Conservation (phyloP, 495 filamentous ascomycete species). For the Penicillium turbatum region DNA sequence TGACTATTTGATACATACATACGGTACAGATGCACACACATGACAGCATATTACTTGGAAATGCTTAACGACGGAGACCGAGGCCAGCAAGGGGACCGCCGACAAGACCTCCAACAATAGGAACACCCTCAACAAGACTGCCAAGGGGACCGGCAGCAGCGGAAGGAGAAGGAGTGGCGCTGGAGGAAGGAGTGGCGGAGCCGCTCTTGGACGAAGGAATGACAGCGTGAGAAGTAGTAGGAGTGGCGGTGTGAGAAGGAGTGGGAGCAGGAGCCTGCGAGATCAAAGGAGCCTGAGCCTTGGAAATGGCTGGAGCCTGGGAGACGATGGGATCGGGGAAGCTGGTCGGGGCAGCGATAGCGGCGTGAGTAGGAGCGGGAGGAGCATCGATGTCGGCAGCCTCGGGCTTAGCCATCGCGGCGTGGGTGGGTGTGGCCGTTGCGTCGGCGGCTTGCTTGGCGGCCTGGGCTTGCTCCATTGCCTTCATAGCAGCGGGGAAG, state of each 20-base stretch:
- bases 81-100: neutral
- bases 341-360: neutral
- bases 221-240: too few species aligned
- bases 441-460: neutral
- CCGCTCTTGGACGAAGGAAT: too few species aligned
- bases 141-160: neutral
- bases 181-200: conserved; percentile 8
- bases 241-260: too few species aligned
- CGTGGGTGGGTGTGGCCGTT: conserved; percentile 2
- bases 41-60: neutral
- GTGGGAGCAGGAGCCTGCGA: neutral
- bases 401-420: neutral
- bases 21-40: too few species aligned
- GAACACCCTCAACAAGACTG: conserved; percentile 4
- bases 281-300: neutral
- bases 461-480: conserved; percentile 5
- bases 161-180: conserved; percentile 9
- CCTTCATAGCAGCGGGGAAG: conserved; percentile 17
- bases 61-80: conserved; percentile 5
- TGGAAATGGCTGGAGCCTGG: neutral
- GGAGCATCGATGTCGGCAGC: too few species aligned
- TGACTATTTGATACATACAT: neutral
- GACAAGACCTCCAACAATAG: conserved; percentile 11
- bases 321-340: neutral
- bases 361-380: neutral